These are phyloP conservation scores for Eutrema heterophyllum DNA, from an alignment of 345 rosid genomes.

Conservation along the genomic window DNA sequence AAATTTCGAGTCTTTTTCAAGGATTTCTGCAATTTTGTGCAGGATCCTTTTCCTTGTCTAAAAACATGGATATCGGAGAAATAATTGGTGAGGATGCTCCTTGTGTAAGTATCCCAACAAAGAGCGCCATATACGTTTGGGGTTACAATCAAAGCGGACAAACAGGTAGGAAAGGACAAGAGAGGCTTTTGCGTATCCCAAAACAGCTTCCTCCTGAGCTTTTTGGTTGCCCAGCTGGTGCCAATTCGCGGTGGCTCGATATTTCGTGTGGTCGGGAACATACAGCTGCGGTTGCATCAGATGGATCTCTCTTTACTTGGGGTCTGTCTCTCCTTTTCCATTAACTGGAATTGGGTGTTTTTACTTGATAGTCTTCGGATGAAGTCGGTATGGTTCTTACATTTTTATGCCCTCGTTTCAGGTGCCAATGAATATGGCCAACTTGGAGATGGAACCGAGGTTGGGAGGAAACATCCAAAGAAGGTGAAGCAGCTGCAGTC, in stretches of 20 bases:
- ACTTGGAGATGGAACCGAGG: constrained; percentile 97
- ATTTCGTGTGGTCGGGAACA: constrained; percentile 93
- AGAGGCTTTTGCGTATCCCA: constrained; percentile 72
- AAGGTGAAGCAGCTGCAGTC: constrained; percentile 75
- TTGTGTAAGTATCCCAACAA: constrained; percentile 47
- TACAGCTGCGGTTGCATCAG: constrained; percentile 93
- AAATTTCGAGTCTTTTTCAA: background rate
- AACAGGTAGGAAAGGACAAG: constrained; percentile 77
- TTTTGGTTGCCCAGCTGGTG: constrained; percentile 83
- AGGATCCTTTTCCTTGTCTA: background rate
- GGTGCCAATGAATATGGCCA: constrained; percentile 96
- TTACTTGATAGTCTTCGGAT: no score
- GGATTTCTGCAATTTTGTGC: background rate
- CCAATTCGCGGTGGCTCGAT: constrained; percentile 79
- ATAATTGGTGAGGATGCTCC: constrained; percentile 60
- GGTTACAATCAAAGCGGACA: constrained; percentile 94
- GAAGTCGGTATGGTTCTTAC: background rate
- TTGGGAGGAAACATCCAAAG: constrained; percentile 66
- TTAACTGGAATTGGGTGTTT: no score
- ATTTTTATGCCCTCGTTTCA: constrained; percentile 18
- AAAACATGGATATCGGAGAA: constrained; percentile 60
- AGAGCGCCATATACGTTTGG: constrained; percentile 96
- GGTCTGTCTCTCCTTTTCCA: constrained; percentile 39
- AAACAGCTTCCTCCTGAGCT: constrained; percentile 92
- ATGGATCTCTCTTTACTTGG: constrained; percentile 97